These are phyloP conservation scores for Tephrocybe sp. DNA, from an alignment of 768 basidiomycete species.

Conservation along the genomic window DNA sequence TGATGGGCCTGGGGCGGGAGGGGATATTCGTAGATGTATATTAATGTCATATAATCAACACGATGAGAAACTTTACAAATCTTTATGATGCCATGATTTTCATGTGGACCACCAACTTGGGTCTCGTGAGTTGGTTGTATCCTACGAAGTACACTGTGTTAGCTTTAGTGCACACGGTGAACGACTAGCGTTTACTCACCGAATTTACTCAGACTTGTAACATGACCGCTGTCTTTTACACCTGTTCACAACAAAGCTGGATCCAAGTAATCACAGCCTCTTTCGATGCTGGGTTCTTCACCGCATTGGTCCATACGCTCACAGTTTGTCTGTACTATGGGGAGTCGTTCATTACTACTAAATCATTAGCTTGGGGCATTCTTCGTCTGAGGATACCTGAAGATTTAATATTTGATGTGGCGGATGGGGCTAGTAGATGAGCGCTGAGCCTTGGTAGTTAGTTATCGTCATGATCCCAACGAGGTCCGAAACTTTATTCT, in stretches of 20 bases:
- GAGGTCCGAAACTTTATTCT: constrained; percentile 94
- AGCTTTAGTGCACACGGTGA: background rate
- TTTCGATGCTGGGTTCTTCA: constrained; percentile 57
- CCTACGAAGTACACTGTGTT: constrained; percentile 44
- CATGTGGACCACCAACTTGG: constrained; percentile 82
- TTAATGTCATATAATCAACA: too few relatives aligned
- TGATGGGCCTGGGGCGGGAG: too few relatives aligned
- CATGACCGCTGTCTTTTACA: constrained; percentile 89
- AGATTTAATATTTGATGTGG: too few relatives aligned
- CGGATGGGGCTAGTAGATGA: too few relatives aligned
- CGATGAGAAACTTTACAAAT: background rate
- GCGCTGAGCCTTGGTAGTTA: too few relatives aligned
- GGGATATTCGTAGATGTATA: too few relatives aligned
- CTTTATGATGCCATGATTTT: constrained; percentile 56
- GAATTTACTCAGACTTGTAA: constrained; percentile 85
- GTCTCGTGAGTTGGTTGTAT: constrained; percentile 80
- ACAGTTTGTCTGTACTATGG: constrained; percentile 93
- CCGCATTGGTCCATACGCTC: constrained; percentile 87
- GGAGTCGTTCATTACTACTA: constrained; percentile 99
- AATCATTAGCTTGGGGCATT: constrained; percentile 83
- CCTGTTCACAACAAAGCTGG: constrained; percentile 95
- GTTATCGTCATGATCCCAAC: constrained; percentile 80
- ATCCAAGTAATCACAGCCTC: constrained; percentile 83
- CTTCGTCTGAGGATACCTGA: constrained; percentile 79
- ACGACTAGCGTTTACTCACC: too few relatives aligned